phyloP scores from a whole-genome alignment of 768 basidiomycete genomes.

The Saitozyma podzolica region DNA sequence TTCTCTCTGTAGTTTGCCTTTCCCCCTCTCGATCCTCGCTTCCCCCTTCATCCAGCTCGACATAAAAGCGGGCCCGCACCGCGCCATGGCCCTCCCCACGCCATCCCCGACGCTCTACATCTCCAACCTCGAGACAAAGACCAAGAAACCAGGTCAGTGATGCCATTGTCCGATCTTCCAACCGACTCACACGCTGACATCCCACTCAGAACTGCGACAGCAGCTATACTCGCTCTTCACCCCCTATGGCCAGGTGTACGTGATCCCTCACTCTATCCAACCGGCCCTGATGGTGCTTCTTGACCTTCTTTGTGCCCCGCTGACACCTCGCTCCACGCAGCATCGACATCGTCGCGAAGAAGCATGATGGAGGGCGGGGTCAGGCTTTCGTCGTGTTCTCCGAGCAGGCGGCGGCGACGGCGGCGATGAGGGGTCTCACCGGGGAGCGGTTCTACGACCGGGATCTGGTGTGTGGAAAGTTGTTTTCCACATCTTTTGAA shows the following conservation, averaged over 20 bases:
- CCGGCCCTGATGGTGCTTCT: neutral
- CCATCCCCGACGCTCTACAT: constrained; percentile 88
- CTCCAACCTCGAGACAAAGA: constrained; percentile 88
- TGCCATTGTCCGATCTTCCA: neutral
- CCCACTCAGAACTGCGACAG: constrained; percentile 64
- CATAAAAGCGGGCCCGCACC: neutral
- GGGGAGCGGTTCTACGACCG: constrained; percentile 93
- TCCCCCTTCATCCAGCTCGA: neutral
- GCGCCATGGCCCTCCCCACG: constrained; percentile 34
- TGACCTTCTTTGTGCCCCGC: neutral
- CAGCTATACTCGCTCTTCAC: constrained; percentile 88
- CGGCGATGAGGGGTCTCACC: constrained; percentile 87
- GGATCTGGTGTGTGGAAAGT: constrained; percentile 60
- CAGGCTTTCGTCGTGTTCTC: constrained; percentile 96
- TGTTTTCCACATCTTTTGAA: constrained; percentile 55
- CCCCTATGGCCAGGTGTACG: constrained; percentile 78
- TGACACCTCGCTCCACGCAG: constrained; percentile 18
- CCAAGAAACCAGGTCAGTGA: constrained; percentile 71
- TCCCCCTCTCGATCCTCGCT: too few species aligned
- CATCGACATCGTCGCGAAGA: constrained; percentile 88
- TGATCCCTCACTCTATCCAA: neutral
- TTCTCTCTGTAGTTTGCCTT: too few species aligned
- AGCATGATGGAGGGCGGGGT: constrained; percentile 79
- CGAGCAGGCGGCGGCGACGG: constrained; percentile 85
- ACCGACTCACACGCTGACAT: neutral